Percentiles rank a stretch among this genome's conserved stretches.
Conservation (phyloP, 2,329 filamentous ascomycete genomes). For the Apiospora koreana region DNA sequence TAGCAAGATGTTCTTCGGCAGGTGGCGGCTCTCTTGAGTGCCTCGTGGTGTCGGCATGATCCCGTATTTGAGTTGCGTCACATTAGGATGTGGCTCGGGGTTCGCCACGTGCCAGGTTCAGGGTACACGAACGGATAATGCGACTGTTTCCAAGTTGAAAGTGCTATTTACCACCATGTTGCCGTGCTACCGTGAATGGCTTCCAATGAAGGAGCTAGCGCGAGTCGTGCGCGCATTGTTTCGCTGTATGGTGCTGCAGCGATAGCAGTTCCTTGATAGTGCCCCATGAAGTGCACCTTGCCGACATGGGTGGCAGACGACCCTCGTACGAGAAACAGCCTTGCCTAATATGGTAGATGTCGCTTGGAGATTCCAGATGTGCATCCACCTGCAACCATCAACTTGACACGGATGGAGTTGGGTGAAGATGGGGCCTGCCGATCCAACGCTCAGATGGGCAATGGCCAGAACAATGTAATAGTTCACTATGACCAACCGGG, state of each 20-base stretch:
- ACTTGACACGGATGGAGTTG: background rate
- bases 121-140: background rate
- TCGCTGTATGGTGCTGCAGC: background rate
- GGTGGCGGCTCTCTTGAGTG: background rate
- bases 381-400: background rate
- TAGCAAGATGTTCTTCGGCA: no score
- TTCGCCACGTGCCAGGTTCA: background rate
- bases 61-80: background rate
- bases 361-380: background rate
- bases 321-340: background rate
- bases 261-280: background rate
- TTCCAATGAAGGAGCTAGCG: background rate
- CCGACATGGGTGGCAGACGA: background rate
- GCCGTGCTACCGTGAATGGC: background rate
- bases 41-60: background rate
- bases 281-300: background rate
- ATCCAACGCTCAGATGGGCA: background rate
- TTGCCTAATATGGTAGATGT: background rate
- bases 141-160: background rate
- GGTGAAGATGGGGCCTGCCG: background rate
- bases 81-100: background rate
- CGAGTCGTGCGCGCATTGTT: background rate
- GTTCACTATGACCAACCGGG: background rate
- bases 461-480: background rate
- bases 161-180: background rate